Percentiles rank a stretch among this genome's conserved stretches.
These are phyloP conservation scores for Colletotrichum sp. DNA, from an alignment of 2,329 filamentous ascomycete species.

Conservation along the genomic window DNA sequence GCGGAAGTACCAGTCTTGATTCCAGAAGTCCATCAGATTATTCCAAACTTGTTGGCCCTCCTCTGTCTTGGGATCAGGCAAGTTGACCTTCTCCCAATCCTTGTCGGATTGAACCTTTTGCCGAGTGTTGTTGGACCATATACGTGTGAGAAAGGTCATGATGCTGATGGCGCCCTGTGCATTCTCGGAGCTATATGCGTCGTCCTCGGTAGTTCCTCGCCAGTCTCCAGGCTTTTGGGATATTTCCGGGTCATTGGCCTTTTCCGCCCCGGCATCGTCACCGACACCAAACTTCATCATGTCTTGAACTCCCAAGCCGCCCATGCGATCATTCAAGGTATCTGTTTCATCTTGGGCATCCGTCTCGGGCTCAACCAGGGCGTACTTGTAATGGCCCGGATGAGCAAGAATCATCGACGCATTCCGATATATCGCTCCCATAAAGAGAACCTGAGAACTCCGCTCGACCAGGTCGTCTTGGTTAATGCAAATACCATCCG, in stretches of 20 bases:
- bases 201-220: neutral
- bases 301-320: neutral
- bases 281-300: neutral
- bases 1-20: constrained; percentile 8
- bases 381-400: neutral
- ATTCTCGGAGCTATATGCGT: neutral
- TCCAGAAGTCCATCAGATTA: neutral
- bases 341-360: neutral
- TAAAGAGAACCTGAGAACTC: neutral
- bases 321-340: neutral
- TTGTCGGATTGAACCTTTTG: neutral
- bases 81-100: neutral
- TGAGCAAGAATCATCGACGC: neutral
- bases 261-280: neutral
- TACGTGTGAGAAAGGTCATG: neutral
- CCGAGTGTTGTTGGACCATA: neutral
- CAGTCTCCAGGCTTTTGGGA: neutral
- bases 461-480: constrained; percentile 1
- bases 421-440: neutral
- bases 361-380: neutral
- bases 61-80: neutral
- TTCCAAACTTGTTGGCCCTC: neutral
- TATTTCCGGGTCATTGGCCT: no score
- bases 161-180: neutral
- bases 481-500: constrained; percentile 9